Evolutionary conservation across 768 basidiomycete species (phyloP), one percentile per base, ranked within the genome.

Genomic region (Podaxis sp.): DNA sequence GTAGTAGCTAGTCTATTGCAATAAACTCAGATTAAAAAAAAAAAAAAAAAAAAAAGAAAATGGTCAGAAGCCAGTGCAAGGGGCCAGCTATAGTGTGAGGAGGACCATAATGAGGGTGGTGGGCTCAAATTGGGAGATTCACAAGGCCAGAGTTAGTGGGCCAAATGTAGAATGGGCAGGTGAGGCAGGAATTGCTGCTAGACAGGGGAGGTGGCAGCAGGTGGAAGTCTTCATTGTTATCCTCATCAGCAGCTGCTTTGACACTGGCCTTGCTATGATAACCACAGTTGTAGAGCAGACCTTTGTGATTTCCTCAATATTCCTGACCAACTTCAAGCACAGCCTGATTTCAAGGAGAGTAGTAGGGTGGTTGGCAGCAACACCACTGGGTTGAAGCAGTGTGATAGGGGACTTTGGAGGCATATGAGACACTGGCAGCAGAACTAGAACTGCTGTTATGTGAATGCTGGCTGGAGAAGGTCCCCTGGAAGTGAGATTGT

Each of bases 141-240:
- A 24, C 24, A 24, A 24, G 24, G 24, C 24, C 24, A 24, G 24
- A 24, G 24, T 24, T 24, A 24, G 24, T 24, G 24, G 24, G 24
- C 24, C 24, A 24, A 24, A 24, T 24, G 24, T 24, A 24, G 19
- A 33, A 59, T 66, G 51, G 27, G 9, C 37, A 22, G 73, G 80
- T 74, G 71, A 82, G 76, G 81, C 80, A 24, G 64, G 75, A 74
- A 72, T 64, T 65, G 57, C 89, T 89, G 71, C 83, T 82, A 67
- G 72, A 77, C 64, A 80, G 75, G 63, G 78, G 71, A 37, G 75
- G 67, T 64, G 74, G 66, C 53, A 72, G 73, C 53, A 85, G 86
- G 71, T 85, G 84, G 80, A 89, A 90, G 66, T 91, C 90, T 62
- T 89, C 91, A 60, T 88, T 87, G 65, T 84, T 83, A 52, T 91